Evolutionary conservation across 2,329 filamentous ascomycete genomes (phyloP), one percentile per base, ranked within the genome.

Genomic region (Biscogniauxia marginata): DNA sequence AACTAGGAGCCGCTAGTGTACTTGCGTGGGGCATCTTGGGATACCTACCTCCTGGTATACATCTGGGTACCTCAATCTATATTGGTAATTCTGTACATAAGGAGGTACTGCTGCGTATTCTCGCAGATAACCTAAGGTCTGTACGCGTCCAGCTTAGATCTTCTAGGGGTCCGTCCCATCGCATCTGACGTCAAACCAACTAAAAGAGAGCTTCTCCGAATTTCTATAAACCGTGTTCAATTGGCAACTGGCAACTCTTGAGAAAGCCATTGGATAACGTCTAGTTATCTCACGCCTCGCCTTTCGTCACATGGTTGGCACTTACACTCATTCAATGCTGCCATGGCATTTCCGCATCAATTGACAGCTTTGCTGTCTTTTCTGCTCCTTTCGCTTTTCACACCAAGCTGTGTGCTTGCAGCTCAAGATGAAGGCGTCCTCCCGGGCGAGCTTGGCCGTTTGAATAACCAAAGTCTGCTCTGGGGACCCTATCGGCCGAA

Each of bases 401-500:
- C 46, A 47, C 43, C 48, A 11, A 52, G 53, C 44, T 62, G 57
- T 21, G 52, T 58, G 34, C 50, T 57, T 19, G 52, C 64, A 65
- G 60, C 72, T 73, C 45, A 73, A 52, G 63, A 64, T 54, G 67
- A 70, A 61, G 59, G 54, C 21, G 51, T 82, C 53, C 68, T 83
- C 39, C 76, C 74, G 46, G 73, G 71, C 59, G 80, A 84, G 66
- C 74, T 83, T 58, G 77, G 74, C 30, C 79, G 79, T 13, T 70
- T 79, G 60, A 84, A 84, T 68, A 96, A 98, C 73, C 83, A 96
- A 69, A 93, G 89, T 68, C 80, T 99, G 65, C 81, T 98, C 77
- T 99, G 95, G 95, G 95, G 95, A 0, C 91, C 95, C 1, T 99
- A 98, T 76, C 85, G 91, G 65, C 89, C 93, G 0, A 97, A 97